phyloP scores from a whole-genome alignment of 2,329 filamentous ascomycete species.

The Microthyrium microscopicum region DNA sequence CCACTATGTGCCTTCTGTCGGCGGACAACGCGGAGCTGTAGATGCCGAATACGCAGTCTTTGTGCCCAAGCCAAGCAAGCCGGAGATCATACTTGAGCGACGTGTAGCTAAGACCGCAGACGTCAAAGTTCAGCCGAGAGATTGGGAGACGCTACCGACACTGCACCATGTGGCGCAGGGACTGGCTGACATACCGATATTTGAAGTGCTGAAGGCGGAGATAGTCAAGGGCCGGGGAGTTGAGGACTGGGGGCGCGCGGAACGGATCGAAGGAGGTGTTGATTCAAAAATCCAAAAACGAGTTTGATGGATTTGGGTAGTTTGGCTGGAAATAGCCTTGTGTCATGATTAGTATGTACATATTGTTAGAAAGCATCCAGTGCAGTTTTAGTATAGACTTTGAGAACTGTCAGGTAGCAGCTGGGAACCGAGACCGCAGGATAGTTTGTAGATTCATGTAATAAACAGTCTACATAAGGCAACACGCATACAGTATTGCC shows the following conservation, averaged over 20 bases:
- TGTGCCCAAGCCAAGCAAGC: conserved; percentile 18
- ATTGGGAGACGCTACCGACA: conserved; percentile 41
- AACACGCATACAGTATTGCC: too few relatives aligned
- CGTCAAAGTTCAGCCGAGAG: conserved; percentile 31
- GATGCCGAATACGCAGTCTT: conserved; percentile 39
- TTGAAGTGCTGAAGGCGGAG: conserved; percentile 37
- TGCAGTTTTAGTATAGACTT: too few relatives aligned
- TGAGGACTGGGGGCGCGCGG: conserved; percentile 22
- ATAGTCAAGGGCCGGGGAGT: conserved; percentile 39
- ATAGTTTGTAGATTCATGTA: too few relatives aligned
- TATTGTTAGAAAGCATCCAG: too few relatives aligned
- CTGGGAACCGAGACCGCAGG: too few relatives aligned
- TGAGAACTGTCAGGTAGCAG: too few relatives aligned
- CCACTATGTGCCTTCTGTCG: conserved; percentile 40
- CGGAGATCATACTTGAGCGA: conserved; percentile 19
- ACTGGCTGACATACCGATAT: conserved; percentile 39
- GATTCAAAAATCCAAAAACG: too few relatives aligned
- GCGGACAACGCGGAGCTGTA: conserved; percentile 25
- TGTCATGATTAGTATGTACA: too few relatives aligned
- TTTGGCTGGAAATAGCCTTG: too few relatives aligned
- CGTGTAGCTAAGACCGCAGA: conserved; percentile 24
- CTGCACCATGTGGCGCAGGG: conserved; percentile 39
- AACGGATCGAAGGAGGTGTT: too few relatives aligned
- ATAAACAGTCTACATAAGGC: too few relatives aligned
- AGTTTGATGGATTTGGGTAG: too few relatives aligned